Percentiles rank a stretch among this genome's conserved stretches.
These are phyloP conservation scores for Sugiyamaella sp. DNA, from an alignment of 1,139 yeast genomes.

Conservation along the genomic window DNA sequence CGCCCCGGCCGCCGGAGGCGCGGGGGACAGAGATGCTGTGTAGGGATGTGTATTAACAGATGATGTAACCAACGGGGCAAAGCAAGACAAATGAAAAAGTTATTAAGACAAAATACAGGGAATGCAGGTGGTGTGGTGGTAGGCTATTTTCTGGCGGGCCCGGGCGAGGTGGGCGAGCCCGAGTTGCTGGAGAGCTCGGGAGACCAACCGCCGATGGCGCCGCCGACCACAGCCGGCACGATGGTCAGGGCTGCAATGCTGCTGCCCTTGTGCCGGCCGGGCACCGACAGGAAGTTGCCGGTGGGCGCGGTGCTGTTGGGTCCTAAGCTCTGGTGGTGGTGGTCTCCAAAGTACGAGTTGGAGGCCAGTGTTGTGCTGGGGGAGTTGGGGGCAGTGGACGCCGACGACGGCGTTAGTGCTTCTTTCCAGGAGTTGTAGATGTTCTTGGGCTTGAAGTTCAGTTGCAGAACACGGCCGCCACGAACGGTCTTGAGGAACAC, in stretches of 20 bases:
- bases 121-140: no score
- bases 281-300: slow-evolving; percentile 36
- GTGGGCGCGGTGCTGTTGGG: slow-evolving; percentile 20
- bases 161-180: slow-evolving; percentile 2
- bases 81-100: background rate
- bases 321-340: no score
- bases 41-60: no score
- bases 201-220: slow-evolving; percentile 56
- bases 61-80: no score
- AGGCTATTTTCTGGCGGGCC: background rate
- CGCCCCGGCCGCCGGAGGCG: no score
- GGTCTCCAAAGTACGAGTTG: slow-evolving; percentile 15
- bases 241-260: slow-evolving; percentile 51
- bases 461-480: slow-evolving; percentile 46
- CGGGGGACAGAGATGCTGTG: no score
- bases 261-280: slow-evolving; percentile 30
- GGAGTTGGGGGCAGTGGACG: slow-evolving; percentile 24
- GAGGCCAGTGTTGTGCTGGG: slow-evolving; percentile 25
- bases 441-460: slow-evolving; percentile 39
- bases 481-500: slow-evolving; percentile 43
- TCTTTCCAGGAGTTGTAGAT: slow-evolving; percentile 37
- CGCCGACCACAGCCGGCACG: slow-evolving; percentile 57
- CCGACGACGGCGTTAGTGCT: slow-evolving; percentile 32
- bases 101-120: background rate
- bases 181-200: slow-evolving; percentile 22